Conservation (phyloP, 345 rosid genomes). For the Gossypioides kirkii region DNA sequence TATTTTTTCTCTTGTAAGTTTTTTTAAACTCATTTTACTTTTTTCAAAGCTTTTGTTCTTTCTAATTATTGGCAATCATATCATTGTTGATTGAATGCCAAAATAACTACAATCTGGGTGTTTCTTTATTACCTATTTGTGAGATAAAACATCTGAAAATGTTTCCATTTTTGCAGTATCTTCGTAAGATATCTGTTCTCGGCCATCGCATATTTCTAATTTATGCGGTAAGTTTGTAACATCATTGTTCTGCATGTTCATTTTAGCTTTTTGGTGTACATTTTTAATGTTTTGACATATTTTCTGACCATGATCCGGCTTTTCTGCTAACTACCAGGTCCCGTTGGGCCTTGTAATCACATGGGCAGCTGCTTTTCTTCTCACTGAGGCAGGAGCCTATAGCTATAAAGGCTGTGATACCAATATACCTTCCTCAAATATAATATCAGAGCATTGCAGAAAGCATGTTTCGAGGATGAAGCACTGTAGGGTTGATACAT, state of each 20-base stretch:
- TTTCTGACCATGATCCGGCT: not conserved
- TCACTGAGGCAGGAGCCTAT: slow-evolving; percentile 83
- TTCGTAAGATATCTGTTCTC: slow-evolving; percentile 81
- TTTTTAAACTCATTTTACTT: not conserved
- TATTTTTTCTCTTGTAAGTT: slow-evolving; percentile 88
- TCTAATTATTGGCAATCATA: not conserved
- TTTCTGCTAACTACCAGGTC: slow-evolving; percentile 47
- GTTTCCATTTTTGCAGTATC: slow-evolving; percentile 57
- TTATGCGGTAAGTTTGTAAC: slow-evolving; percentile 61
- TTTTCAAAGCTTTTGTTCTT: slow-evolving; percentile 24
- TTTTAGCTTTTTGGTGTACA: not conserved
- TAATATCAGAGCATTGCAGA: slow-evolving; percentile 82
- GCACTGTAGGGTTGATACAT: slow-evolving; percentile 82
- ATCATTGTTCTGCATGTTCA: not conserved
- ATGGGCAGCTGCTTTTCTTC: slow-evolving; percentile 86
- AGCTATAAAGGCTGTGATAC: slow-evolving; percentile 78
- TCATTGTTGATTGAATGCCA: not conserved
- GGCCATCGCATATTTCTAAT: slow-evolving; percentile 93
- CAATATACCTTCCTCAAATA: slow-evolving; percentile 78
- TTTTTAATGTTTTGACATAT: not conserved
- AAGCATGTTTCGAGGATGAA: slow-evolving; percentile 73
- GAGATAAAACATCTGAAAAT: slow-evolving; percentile 17
- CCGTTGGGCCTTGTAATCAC: slow-evolving; percentile 91
- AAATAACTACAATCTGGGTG: not conserved
- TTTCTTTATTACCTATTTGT: not conserved